Percentiles rank a stretch among this genome's conserved stretches.
Evolutionary conservation across 2,329 filamentous ascomycete species (phyloP).

Genomic region (Phoma sp.): DNA sequence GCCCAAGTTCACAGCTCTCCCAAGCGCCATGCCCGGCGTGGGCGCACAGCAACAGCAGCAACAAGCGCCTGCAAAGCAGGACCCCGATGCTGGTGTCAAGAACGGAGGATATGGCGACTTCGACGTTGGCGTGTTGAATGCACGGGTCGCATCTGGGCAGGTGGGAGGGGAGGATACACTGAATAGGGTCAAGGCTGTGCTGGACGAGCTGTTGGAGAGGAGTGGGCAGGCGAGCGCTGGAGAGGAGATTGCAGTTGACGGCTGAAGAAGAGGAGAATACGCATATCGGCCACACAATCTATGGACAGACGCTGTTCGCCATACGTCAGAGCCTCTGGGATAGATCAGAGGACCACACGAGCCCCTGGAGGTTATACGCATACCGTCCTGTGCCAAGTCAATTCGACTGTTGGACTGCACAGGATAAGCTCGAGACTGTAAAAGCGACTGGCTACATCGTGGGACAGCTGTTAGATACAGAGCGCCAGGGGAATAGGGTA

Average conservation of each 20-base stretch:
- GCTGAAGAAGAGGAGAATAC: slow-evolving; percentile 12
- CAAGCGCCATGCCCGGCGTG: slow-evolving; percentile 15
- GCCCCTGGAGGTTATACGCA: no score
- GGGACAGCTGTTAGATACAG: no score
- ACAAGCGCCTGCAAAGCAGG: slow-evolving; percentile 7
- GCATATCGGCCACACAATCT: not conserved
- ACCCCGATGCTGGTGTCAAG: slow-evolving; percentile 42
- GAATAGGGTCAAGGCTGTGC: slow-evolving; percentile 65
- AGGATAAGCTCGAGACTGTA: no score
- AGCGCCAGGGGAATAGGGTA: no score
- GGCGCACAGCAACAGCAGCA: slow-evolving; percentile 10
- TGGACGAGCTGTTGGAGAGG: slow-evolving; percentile 50
- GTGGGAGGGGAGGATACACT: slow-evolving; percentile 87
- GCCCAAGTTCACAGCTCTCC: slow-evolving; percentile 24
- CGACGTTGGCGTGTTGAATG: slow-evolving; percentile 90
- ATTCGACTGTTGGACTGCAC: no score
- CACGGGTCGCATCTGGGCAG: slow-evolving; percentile 78
- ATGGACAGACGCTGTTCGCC: not conserved
- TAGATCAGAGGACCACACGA: not conserved
- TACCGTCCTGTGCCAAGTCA: no score
- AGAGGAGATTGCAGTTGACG: slow-evolving; percentile 31
- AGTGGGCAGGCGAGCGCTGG: slow-evolving; percentile 17
- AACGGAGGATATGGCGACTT: slow-evolving; percentile 63
- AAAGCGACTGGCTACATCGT: no score
- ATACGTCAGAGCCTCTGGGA: not conserved